Evolutionary conservation across 2,329 filamentous ascomycete genomes (phyloP).

Genomic region (Talaromyces atroroseus): DNA sequence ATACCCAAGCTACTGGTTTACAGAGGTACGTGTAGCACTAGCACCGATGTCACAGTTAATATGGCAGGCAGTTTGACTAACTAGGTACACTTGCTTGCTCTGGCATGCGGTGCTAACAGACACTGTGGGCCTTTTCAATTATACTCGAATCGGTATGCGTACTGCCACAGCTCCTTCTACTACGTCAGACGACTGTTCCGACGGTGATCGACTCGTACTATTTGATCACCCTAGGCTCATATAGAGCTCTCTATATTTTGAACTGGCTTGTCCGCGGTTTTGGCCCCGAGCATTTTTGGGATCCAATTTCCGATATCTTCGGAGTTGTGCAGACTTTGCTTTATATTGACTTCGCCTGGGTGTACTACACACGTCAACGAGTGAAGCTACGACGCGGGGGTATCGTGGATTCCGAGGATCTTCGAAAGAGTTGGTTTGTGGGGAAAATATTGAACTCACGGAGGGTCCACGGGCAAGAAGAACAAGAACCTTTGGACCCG

Average conservation of each 20-base stretch:
- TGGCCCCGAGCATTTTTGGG: slow-evolving; percentile 53
- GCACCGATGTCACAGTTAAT: neutral
- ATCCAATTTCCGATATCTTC: slow-evolving; percentile 74
- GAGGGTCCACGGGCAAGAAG: slow-evolving; percentile 23
- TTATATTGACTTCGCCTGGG: slow-evolving; percentile 93
- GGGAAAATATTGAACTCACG: slow-evolving; percentile 63
- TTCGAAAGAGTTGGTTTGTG: slow-evolving; percentile 79
- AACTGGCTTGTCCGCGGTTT: slow-evolving; percentile 80
- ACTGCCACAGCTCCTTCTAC: slow-evolving; percentile 81
- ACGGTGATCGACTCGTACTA: slow-evolving; percentile 98
- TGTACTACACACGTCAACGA: slow-evolving; percentile 87
- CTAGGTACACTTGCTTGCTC: slow-evolving; percentile 8
- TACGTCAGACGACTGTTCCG: slow-evolving; percentile 90
- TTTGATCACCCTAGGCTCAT: slow-evolving; percentile 77
- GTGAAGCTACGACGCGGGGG: slow-evolving; percentile 88
- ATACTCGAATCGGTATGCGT: slow-evolving; percentile 88
- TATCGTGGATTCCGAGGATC: slow-evolving; percentile 83
- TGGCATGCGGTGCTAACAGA: slow-evolving; percentile 42
- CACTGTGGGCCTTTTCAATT: slow-evolving; percentile 81
- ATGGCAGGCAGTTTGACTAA: neutral
- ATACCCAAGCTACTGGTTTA: slow-evolving; percentile 27
- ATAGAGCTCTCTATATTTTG: slow-evolving; percentile 81
- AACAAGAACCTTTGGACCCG: slow-evolving; percentile 32
- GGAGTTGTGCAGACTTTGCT: slow-evolving; percentile 83
- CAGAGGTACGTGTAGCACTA: slow-evolving; percentile 31